Conservation (phyloP, 2,329 filamentous ascomycete genomes). For the Blastomyces emzantsi region DNA sequence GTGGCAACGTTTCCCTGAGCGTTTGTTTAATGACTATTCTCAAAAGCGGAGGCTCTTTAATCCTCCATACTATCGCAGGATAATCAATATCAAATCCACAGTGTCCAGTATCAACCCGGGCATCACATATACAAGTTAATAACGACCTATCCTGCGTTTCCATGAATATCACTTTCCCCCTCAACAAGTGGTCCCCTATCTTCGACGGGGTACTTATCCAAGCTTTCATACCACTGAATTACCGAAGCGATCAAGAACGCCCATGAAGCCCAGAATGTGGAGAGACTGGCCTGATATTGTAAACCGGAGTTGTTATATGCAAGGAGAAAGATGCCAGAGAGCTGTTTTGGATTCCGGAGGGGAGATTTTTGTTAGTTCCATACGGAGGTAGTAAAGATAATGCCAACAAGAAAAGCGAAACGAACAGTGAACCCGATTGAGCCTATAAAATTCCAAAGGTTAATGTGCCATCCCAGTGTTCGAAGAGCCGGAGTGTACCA, state of each 20-base stretch:
- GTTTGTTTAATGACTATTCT: neutral
- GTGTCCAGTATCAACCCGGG: neutral
- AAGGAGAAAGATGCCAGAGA: constrained; percentile 8
- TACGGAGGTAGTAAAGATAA: constrained; percentile 4
- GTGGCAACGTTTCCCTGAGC: neutral
- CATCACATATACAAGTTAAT: neutral
- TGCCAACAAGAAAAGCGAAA: neutral
- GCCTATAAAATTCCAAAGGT: constrained; percentile 56
- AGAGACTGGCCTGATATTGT: constrained; percentile 42
- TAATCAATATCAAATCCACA: neutral
- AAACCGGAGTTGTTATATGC: constrained; percentile 37
- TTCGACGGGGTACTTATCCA: constrained; percentile 42
- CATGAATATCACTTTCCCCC: neutral
- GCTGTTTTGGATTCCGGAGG: neutral
- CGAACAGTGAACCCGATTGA: constrained; percentile 51
- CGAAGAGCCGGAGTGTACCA: constrained; percentile 53
- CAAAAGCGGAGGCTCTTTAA: neutral
- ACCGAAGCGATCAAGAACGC: constrained; percentile 39
- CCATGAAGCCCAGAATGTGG: constrained; percentile 37
- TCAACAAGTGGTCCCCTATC: constrained; percentile 4
- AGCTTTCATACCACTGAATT: constrained; percentile 43
- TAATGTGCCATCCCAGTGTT: constrained; percentile 59
- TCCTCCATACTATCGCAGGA: neutral
- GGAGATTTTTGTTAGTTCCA: neutral
- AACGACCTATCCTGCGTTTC: neutral